Base-by-base conservation (phyloP, 306 rosid genomes). In the Prunus mira region DNA sequence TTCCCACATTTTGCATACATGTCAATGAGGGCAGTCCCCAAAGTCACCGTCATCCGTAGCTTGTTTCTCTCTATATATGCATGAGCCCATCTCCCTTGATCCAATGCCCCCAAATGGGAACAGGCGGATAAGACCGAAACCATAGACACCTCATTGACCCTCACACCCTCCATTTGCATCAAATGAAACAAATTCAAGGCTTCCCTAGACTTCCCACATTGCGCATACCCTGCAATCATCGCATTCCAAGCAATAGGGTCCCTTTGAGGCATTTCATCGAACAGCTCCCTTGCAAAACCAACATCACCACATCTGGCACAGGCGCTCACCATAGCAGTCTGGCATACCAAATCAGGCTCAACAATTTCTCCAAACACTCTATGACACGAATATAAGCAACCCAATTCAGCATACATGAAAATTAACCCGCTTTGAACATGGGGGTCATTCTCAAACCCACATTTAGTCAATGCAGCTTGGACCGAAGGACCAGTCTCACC, bases 1-100 rank as follows among this genome's bases (percentile, higher is more conserved):
- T 76, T 69, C 69, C 96, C 90, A 54, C 91, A 91, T 73, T 89
- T 89, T 0, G 85, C 86, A 71, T 91, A 91, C 91, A 87, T 89
- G 65, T 91, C 93, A 32, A 91, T 6, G 12, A 89, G 80, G 3
- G 90, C 85, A 20, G 93, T 88, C 69, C 90, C 90, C 12, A 91
- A 65, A 0, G 78, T 67, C 74, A 91, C 79, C 0, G 87, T 85
- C 78, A 91, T 75, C 58, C 67, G 43, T 4, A 91, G 43, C 81
- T 76, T 84, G 68, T 79, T 82, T 68, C 76, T 91, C 76, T 85
- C 88, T 3, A 87, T 78, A 81, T 84, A 86, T 2, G 86, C 86
- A 80, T 91, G 87, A 0, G 87, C 91, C 89, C 91, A 89, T 78
- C 84, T 82, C 32, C 93, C 93, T 41, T 85, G 89, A 81, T 87